phyloP scores from a whole-genome alignment of 768 basidiomycete species.

The Favolaschia claudopus region DNA sequence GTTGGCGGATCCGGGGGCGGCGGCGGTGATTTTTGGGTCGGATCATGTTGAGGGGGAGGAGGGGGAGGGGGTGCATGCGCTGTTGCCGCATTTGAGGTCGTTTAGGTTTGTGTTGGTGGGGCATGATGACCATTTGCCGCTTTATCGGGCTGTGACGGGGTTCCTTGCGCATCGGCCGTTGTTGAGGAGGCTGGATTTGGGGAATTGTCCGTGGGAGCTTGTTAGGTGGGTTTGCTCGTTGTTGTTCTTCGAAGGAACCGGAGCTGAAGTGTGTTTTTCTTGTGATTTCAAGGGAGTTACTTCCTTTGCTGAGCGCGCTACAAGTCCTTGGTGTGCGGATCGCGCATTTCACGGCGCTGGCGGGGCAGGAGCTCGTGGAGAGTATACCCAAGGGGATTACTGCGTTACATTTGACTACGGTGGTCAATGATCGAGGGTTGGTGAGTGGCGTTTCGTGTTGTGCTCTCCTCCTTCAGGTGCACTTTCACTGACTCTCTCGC shows the following conservation, averaged over 20 bases:
- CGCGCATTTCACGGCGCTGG: slow-evolving; percentile 50
- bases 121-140: slow-evolving; percentile 59
- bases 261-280: too few relatives aligned
- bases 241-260: too few relatives aligned
- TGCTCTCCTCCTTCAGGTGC: neutral
- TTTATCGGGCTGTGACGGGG: slow-evolving; percentile 63
- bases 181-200: slow-evolving; percentile 65
- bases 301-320: slow-evolving; percentile 59
- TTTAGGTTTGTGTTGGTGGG: slow-evolving; percentile 73
- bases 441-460: slow-evolving; percentile 40
- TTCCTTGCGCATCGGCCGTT: slow-evolving; percentile 58
- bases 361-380: slow-evolving; percentile 47
- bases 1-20: slow-evolving; percentile 64
- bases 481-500: neutral
- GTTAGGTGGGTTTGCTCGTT: too few relatives aligned
- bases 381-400: slow-evolving; percentile 55
- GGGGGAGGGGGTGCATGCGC: slow-evolving; percentile 61
- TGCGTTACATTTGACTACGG: slow-evolving; percentile 61
- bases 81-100: slow-evolving; percentile 66
- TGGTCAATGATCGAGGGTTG: slow-evolving; percentile 57
- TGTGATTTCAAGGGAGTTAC: too few relatives aligned
- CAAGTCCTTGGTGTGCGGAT: slow-evolving; percentile 67
- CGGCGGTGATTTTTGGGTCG: slow-evolving; percentile 65
- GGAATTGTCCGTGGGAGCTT: slow-evolving; percentile 72
- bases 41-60: slow-evolving; percentile 53